Evolutionary conservation across 2,329 filamentous ascomycete species (phyloP), one percentile per base, ranked within the genome.

Genomic region (Podosphaera leucotricha): DNA sequence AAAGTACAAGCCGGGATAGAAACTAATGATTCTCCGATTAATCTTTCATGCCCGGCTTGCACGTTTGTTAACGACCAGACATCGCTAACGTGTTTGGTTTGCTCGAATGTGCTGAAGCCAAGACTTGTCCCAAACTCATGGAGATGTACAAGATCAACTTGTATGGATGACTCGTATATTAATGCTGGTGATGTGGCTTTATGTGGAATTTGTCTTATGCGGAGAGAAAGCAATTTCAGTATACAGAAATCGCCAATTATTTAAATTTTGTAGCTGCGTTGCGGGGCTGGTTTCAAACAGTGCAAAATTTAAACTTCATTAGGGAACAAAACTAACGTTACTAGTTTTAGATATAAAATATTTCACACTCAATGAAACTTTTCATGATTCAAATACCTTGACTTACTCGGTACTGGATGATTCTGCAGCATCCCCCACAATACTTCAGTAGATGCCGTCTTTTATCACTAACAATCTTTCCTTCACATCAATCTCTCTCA

Each of bases 151-250:
- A 71, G 67, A 49, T 54, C 57, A 2, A 50, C 61, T 2, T 87
- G 81, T 55, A 60, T 60, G 47, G 65, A 61, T 11, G 70, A 66
- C 39, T 47, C 53, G 18, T 87, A 83, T 56, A 54, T 76, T 43
- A 87, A 86, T 54, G 67, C 77, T 10, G 72, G 68, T 1, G 80
- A 86, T 57, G 73, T 67, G 49, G 77, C 75, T 6, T 57, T 75
- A 0, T 87, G 81, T 56, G 79, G 80, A 2, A 59, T 81, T 4
- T 87, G 80, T 55, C 76, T 75, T 43, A 41, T 16, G 26, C 51
- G 48, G 46, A 54, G 50, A 45, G 44, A 50, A 41, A 43, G 33
- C 37, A 37, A 37, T 41, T 41, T 41, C 24, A 18, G 22, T 8
- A 24, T 24, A 24, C 22, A 24, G 4, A 24, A 24, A 24, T 24